These are phyloP conservation scores for Pseudogymnoascus pannorum DNA, from an alignment of 2,329 filamentous ascomycete genomes.

Conservation along the genomic window DNA sequence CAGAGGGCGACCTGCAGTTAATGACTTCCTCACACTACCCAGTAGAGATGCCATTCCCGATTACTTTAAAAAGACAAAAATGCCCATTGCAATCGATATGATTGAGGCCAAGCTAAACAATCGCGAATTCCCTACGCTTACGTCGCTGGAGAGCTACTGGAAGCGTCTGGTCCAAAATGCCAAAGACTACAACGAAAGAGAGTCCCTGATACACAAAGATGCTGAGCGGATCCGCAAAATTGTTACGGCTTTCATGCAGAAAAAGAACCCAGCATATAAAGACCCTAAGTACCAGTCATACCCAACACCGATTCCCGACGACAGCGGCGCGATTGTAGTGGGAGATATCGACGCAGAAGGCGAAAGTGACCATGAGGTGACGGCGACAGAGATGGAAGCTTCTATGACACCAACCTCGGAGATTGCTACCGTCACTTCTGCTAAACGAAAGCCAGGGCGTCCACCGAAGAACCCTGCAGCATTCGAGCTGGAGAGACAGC, in stretches of 20 bases:
- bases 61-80: slow-evolving; percentile 69
- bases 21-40: slow-evolving; percentile 66
- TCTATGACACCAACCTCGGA: background rate
- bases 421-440: slow-evolving; percentile 2
- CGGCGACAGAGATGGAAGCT: slow-evolving; percentile 19
- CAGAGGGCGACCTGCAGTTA: slow-evolving; percentile 67
- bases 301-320: slow-evolving; percentile 64
- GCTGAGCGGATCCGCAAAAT: slow-evolving; percentile 82
- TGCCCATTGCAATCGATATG: slow-evolving; percentile 71
- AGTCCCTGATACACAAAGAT: slow-evolving; percentile 68
- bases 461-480: slow-evolving; percentile 23
- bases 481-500: slow-evolving; percentile 26
- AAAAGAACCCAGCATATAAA: slow-evolving; percentile 76
- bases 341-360: slow-evolving; percentile 29
- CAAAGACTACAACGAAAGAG: slow-evolving; percentile 73
- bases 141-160: slow-evolving; percentile 73
- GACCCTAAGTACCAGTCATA: slow-evolving; percentile 59
- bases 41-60: slow-evolving; percentile 56
- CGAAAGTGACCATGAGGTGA: slow-evolving; percentile 26
- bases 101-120: slow-evolving; percentile 69
- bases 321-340: slow-evolving; percentile 29
- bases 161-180: slow-evolving; percentile 85
- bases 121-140: slow-evolving; percentile 61
- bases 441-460: slow-evolving; percentile 20
- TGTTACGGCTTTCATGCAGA: slow-evolving; percentile 80